These are phyloP conservation scores for Chalara sp. DNA, from an alignment of 2,329 filamentous ascomycete species.

Conservation along the genomic window DNA sequence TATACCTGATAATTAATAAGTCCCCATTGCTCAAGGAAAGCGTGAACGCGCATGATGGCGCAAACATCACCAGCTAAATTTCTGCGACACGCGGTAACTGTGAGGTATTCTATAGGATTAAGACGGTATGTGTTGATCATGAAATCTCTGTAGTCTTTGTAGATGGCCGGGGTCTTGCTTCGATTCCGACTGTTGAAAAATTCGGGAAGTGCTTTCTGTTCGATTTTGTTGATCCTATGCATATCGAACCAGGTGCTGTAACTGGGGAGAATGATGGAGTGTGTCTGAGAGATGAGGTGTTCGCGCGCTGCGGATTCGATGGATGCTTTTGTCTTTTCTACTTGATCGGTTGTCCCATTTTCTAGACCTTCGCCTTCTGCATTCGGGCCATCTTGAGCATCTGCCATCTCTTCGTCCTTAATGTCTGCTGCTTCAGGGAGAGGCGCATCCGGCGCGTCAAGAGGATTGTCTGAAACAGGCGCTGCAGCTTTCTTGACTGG, in stretches of 20 bases:
- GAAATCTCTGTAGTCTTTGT: conserved; percentile 98
- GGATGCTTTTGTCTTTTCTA: conserved; percentile 68
- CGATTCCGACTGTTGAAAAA: conserved; percentile 98
- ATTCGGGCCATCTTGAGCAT: conserved; percentile 48
- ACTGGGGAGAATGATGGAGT: conserved; percentile 92
- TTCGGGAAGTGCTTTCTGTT: conserved; percentile 90
- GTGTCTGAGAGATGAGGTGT: conserved; percentile 87
- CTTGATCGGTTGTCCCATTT: conserved; percentile 41
- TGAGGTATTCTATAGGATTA: conserved; percentile 93
- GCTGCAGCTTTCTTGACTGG: conserved; percentile 54
- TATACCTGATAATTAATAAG: conserved; percentile 96
- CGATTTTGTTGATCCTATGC: conserved; percentile 82
- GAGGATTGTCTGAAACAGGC: conserved; percentile 53
- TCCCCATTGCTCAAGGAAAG: conserved; percentile 97
- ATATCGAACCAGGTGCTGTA: conserved; percentile 99
- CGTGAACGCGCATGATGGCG: conserved; percentile 97
- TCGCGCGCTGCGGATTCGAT: conserved; percentile 83
- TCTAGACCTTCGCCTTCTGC: conserved; percentile 33
- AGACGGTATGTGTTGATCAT: conserved; percentile 99
- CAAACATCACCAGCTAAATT: conserved; percentile 97
- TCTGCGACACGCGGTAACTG: conserved; percentile 88
- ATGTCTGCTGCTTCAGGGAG: conserved; percentile 52
- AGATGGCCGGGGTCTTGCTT: conserved; percentile 94
- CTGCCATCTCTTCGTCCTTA: conserved; percentile 79
- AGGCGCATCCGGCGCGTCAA: conserved; percentile 61